phyloP scores from a whole-genome alignment of 1,139 yeast genomes.

The Arxiozyma telluris region DNA sequence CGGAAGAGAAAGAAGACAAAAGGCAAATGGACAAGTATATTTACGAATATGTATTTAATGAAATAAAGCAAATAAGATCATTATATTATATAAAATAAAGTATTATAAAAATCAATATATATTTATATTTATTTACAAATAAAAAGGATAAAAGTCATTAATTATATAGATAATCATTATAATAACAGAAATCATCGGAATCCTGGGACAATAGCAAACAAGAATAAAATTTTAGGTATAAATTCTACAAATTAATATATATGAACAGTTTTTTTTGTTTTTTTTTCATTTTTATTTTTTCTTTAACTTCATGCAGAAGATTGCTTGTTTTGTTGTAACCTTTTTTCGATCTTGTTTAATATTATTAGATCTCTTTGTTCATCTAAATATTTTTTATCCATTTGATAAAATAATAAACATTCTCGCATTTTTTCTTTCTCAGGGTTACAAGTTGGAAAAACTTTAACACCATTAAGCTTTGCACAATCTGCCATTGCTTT shows the following conservation, averaged over 20 bases:
- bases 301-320: neutral
- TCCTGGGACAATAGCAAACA: neutral
- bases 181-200: neutral
- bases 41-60: neutral
- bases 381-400: slow-evolving; percentile 56
- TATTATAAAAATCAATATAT: too few relatives aligned
- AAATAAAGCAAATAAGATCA: neutral
- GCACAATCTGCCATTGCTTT: slow-evolving; percentile 49
- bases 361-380: slow-evolving; percentile 59
- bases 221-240: neutral
- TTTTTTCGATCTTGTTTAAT: slow-evolving; percentile 41
- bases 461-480: slow-evolving; percentile 42
- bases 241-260: neutral
- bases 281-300: too few relatives aligned
- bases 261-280: too few relatives aligned
- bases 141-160: neutral
- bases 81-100: too few relatives aligned
- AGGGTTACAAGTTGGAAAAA: slow-evolving; percentile 47
- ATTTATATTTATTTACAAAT: too few relatives aligned
- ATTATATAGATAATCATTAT: too few relatives aligned
- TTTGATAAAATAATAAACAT: slow-evolving; percentile 62
- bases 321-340: slow-evolving; percentile 1
- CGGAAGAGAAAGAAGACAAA: neutral
- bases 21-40: neutral
- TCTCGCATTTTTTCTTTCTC: slow-evolving; percentile 58